These are phyloP conservation scores for Mycena galopus DNA, from an alignment of 768 basidiomycete genomes.

Conservation along the genomic window DNA sequence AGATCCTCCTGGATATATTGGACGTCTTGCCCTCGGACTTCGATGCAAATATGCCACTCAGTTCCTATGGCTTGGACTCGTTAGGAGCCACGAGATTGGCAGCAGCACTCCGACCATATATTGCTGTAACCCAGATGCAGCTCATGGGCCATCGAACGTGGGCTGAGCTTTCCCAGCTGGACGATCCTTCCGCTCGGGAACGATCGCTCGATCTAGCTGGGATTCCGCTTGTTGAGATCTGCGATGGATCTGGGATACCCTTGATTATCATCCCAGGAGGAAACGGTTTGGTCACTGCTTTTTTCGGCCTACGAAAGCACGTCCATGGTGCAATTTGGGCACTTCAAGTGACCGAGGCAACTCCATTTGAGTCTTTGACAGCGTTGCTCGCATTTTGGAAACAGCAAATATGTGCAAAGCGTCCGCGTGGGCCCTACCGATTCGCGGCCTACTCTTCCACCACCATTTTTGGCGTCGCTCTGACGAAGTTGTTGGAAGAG, in stretches of 20 bases:
- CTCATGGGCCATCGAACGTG: constrained; percentile 45
- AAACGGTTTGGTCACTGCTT: not conserved
- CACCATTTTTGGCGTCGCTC: constrained; percentile 9
- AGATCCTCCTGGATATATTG: constrained; percentile 34
- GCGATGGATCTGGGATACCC: constrained; percentile 4
- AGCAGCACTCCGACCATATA: constrained; percentile 38
- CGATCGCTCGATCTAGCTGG: too few species aligned
- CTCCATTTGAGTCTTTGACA: not conserved
- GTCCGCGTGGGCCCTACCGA: constrained; percentile 30
- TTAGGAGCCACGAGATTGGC: constrained; percentile 46
- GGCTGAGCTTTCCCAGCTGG: not conserved
- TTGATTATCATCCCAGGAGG: constrained; percentile 22
- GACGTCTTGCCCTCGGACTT: constrained; percentile 43
- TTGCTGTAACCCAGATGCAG: constrained; percentile 45
- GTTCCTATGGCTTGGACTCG: constrained; percentile 49
- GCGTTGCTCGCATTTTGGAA: constrained; percentile 20
- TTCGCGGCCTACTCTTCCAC: constrained; percentile 22
- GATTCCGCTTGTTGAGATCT: constrained; percentile 28
- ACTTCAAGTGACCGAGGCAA: constrained; percentile 27
- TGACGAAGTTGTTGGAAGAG: constrained; percentile 26
- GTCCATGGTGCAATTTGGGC: constrained; percentile 21
- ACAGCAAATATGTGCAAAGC: constrained; percentile 11
- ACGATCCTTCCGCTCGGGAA: too few species aligned
- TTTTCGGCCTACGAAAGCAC: constrained; percentile 11
- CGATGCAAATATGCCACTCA: constrained; percentile 44